Percentiles rank a stretch among this genome's conserved stretches.
Conservation (phyloP, 139 green algal species). For the Coelastrella sp. region DNA sequence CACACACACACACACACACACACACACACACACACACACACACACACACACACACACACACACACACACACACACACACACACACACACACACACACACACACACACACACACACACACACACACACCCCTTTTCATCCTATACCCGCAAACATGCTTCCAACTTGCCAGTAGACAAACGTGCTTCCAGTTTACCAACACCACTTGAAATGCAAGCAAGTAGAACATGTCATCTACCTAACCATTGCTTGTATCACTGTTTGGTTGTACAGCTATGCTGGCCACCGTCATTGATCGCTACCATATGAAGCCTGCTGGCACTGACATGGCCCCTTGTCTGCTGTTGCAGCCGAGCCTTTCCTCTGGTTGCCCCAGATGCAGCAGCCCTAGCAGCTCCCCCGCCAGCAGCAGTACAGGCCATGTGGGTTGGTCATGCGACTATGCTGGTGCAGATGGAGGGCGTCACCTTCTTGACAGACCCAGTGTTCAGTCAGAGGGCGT, state of each 20-base stretch:
- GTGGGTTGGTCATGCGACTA: slow-evolving; percentile 77
- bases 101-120: too few relatives aligned
- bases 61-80: too few relatives aligned
- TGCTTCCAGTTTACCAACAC: neutral
- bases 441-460: slow-evolving; percentile 77
- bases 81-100: too few relatives aligned
- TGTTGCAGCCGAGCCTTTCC: slow-evolving; percentile 36
- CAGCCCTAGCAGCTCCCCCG: neutral
- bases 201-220: neutral
- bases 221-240: neutral
- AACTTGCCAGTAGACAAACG: too few relatives aligned
- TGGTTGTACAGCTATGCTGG: neutral
- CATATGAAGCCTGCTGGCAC: too few relatives aligned
- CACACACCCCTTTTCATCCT: too few relatives aligned
- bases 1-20: too few relatives aligned
- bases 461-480: slow-evolving; percentile 84
- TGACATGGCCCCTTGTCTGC: neutral
- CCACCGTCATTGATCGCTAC: neutral
- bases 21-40: too few relatives aligned
- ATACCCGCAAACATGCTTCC: too few relatives aligned
- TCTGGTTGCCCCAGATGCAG: slow-evolving; percentile 23
- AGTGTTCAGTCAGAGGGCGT: slow-evolving; percentile 70
- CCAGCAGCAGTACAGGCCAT: slow-evolving; percentile 19
- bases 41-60: too few relatives aligned
- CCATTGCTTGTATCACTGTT: neutral